These are phyloP conservation scores for Leccinum subtestaceum DNA, from an alignment of 768 basidiomycete genomes.

Conservation along the genomic window DNA sequence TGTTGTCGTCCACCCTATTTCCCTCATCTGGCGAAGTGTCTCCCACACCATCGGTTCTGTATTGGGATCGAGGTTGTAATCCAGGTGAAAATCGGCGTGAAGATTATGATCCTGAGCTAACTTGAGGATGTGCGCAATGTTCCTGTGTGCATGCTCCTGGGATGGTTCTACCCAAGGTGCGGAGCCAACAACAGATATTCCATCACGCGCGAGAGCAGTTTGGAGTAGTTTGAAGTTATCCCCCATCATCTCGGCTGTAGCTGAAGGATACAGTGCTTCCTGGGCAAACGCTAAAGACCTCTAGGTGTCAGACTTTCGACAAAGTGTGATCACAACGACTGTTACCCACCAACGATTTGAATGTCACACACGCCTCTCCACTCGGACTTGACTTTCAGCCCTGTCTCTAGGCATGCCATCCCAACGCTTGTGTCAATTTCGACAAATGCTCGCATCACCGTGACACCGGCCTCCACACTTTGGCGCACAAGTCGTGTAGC, in stretches of 20 bases:
- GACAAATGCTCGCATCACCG: slow-evolving; percentile 65
- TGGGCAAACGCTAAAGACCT: slow-evolving; percentile 52
- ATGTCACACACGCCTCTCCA: slow-evolving; percentile 49
- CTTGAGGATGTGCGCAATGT: slow-evolving; percentile 52
- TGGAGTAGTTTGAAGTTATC: slow-evolving; percentile 46
- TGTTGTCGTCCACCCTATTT: slow-evolving; percentile 25
- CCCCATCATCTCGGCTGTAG: slow-evolving; percentile 36
- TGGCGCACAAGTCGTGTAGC: slow-evolving; percentile 54
- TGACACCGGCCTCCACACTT: slow-evolving; percentile 61
- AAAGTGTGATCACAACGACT: not conserved
- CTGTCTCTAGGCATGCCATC: slow-evolving; percentile 52
- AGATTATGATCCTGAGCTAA: slow-evolving; percentile 37
- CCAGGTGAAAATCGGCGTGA: slow-evolving; percentile 64
- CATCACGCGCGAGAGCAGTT: slow-evolving; percentile 37
- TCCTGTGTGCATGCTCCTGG: slow-evolving; percentile 44
- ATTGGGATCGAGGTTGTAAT: slow-evolving; percentile 57
- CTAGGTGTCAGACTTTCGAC: not conserved
- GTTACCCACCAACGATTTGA: slow-evolving; percentile 50
- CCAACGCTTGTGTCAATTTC: slow-evolving; percentile 58
- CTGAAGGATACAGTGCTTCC: slow-evolving; percentile 48
- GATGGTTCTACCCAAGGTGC: slow-evolving; percentile 64
- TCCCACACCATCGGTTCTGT: slow-evolving; percentile 55
- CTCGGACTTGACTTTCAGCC: slow-evolving; percentile 44
- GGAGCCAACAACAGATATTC: slow-evolving; percentile 55
- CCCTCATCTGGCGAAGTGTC: slow-evolving; percentile 43